Conservation (phyloP, 257 asterid species). For the Cynanchum wilfordii region DNA sequence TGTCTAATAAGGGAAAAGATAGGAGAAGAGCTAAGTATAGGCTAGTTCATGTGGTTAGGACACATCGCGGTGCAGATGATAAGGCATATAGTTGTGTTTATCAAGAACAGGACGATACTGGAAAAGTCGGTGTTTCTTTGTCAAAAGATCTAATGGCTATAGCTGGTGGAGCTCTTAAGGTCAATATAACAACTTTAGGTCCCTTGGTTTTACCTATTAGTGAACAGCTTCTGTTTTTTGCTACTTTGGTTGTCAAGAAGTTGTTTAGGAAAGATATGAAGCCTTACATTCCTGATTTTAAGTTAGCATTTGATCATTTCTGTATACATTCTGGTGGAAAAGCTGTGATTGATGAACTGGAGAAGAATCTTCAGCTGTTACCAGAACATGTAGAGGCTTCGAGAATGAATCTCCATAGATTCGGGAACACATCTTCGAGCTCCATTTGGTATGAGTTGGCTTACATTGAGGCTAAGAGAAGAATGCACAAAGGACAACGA, state of each 20-base stretch:
- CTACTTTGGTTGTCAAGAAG: conserved; percentile 52
- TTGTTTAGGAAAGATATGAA: conserved; percentile 49
- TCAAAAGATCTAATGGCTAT: conserved; percentile 84
- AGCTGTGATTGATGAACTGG: conserved; percentile 80
- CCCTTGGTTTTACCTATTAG: conserved; percentile 75
- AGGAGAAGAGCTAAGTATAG: conserved; percentile 56
- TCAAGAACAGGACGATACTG: conserved; percentile 56
- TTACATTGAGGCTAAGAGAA: conserved; percentile 68
- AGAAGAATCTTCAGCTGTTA: conserved; percentile 62
- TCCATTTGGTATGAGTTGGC: conserved; percentile 84
- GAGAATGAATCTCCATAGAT: conserved; percentile 74
- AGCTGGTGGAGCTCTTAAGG: conserved; percentile 71
- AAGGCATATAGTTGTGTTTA: conserved; percentile 67
- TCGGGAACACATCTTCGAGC: conserved; percentile 80
- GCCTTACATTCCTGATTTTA: conserved; percentile 74
- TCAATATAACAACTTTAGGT: conserved; percentile 68
- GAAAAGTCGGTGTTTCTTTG: conserved; percentile 62
- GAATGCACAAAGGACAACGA: conserved; percentile 52
- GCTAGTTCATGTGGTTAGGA: conserved; percentile 71
- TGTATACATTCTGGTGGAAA: conserved; percentile 84
- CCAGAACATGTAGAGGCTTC: conserved; percentile 73
- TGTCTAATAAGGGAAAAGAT: conserved; percentile 55
- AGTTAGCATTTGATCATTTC: conserved; percentile 79
- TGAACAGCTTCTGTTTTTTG: conserved; percentile 65
- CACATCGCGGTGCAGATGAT: conserved; percentile 72